A percentile compares a stretch with the other conserved stretches of the same genome.
Evolutionary conservation across 2,329 filamentous ascomycete species (phyloP).

Genomic region (Huntiella abstrusa): DNA sequence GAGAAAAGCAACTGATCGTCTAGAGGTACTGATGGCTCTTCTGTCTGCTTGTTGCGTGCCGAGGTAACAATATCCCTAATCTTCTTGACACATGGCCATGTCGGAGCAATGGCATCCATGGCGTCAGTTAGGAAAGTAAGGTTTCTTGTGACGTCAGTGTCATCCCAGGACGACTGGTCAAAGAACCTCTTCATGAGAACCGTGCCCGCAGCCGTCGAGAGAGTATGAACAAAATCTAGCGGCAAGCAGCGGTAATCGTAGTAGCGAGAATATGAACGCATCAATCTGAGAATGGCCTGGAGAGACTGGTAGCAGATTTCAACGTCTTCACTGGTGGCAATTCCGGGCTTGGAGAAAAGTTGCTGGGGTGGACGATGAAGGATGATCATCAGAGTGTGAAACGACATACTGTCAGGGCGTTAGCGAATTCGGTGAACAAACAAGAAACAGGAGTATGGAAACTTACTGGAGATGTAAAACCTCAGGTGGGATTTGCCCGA

Average conservation of each 20-base stretch:
- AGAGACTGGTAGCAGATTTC: constrained; percentile 31
- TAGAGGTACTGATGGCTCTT: neutral
- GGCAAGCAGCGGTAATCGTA: constrained; percentile 26
- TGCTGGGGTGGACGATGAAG: constrained; percentile 29
- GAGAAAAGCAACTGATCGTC: neutral
- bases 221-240: constrained; percentile 29
- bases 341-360: constrained; percentile 22
- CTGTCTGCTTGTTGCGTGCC: constrained; percentile 5
- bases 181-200: constrained; percentile 28
- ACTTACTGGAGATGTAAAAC: constrained; percentile 26
- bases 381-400: constrained; percentile 33
- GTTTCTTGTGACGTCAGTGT: constrained; percentile 28
- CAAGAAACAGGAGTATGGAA: neutral
- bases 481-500: constrained; percentile 25
- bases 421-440: neutral
- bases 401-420: constrained; percentile 20
- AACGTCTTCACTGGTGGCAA: constrained; percentile 25
- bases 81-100: constrained; percentile 27
- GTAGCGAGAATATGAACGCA: constrained; percentile 25
- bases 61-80: constrained; percentile 20
- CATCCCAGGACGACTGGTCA: constrained; percentile 21
- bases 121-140: constrained; percentile 30
- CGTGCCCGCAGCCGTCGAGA: constrained; percentile 27
- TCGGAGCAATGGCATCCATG: constrained; percentile 32
- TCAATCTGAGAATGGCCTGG: constrained; percentile 24